These are phyloP conservation scores for Candida pseudoglaebosa DNA, from an alignment of 805 yeast genomes.

Conservation along the genomic window DNA sequence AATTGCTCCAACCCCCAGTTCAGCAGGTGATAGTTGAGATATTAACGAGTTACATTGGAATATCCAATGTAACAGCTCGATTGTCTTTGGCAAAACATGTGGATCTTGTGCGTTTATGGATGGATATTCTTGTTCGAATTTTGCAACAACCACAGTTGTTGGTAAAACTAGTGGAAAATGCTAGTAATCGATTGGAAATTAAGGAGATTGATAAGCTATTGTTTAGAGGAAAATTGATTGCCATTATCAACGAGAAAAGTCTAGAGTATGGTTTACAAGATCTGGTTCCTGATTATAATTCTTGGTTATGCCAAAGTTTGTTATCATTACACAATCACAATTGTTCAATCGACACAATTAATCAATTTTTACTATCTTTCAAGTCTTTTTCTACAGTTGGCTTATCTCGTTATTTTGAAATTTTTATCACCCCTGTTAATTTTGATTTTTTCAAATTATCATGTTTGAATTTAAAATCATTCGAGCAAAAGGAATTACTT, in stretches of 20 bases:
- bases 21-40: conserved; percentile 1
- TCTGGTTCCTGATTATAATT: conserved; percentile 18
- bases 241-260: conserved; percentile 22
- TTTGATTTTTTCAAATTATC: conserved; percentile 17
- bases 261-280: conserved; percentile 6
- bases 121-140: background rate
- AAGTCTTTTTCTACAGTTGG: conserved; percentile 16
- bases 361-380: conserved; percentile 18
- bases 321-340: conserved; percentile 10
- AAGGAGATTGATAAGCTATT: conserved; percentile 37
- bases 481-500: conserved; percentile 22
- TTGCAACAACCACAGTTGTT: background rate
- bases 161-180: background rate
- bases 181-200: conserved; percentile 8
- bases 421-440: conserved; percentile 15
- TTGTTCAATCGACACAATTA: conserved; percentile 8
- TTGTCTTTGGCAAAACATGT: conserved; percentile 1
- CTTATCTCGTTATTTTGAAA: conserved; percentile 17
- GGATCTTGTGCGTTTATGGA: background rate
- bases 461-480: conserved; percentile 19
- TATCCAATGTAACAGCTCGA: conserved; percentile 2
- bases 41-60: conserved; percentile 1
- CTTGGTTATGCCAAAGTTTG: conserved; percentile 17
- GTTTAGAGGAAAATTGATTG: conserved; percentile 28
- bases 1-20: background rate